A percentile compares a stretch with the other conserved stretches of the same genome.
These are phyloP conservation scores for Cryptosporidium muris DNA, from an alignment of 169 alveolate genomes.

Conservation along the genomic window DNA sequence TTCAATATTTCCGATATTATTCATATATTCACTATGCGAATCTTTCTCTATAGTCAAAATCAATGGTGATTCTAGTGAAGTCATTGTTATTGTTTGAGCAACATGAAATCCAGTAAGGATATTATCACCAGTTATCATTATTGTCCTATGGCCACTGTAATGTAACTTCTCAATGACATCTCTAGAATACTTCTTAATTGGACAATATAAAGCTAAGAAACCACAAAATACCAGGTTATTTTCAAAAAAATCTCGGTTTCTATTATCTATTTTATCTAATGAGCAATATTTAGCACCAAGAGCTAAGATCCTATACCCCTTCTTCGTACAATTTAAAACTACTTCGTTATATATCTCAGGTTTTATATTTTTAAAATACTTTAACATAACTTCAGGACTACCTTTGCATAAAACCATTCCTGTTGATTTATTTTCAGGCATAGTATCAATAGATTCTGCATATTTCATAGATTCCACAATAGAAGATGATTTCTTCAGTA, in stretches of 20 bases:
- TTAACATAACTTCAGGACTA: slow-evolving; percentile 56
- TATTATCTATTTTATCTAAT: neutral
- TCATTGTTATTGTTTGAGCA: slow-evolving; percentile 84
- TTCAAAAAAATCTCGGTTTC: slow-evolving; percentile 87
- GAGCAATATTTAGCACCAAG: slow-evolving; percentile 44
- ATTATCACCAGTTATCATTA: slow-evolving; percentile 98
- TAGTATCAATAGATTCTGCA: neutral
- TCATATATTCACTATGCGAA: slow-evolving; percentile 12
- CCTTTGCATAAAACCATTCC: slow-evolving; percentile 52
- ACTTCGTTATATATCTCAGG: slow-evolving; percentile 5
- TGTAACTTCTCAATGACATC: slow-evolving; percentile 85
- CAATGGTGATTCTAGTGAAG: slow-evolving; percentile 61
- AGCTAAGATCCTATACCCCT: slow-evolving; percentile 46
- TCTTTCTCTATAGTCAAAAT: slow-evolving; percentile 63
- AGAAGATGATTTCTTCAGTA: too few relatives aligned
- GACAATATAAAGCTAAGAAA: slow-evolving; percentile 93
- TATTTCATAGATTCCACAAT: too few relatives aligned
- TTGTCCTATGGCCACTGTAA: slow-evolving; percentile 84
- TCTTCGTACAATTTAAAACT: slow-evolving; percentile 34
- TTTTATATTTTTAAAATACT: slow-evolving; percentile 4
- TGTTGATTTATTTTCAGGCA: neutral
- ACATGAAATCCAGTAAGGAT: slow-evolving; percentile 96
- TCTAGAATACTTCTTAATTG: slow-evolving; percentile 89
- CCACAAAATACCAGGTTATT: slow-evolving; percentile 91
- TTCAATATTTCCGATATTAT: neutral